A percentile compares a stretch with the other conserved stretches of the same genome.
phyloP scores from a whole-genome alignment of 2,329 filamentous ascomycete species.

The Fusarium scirpi region DNA sequence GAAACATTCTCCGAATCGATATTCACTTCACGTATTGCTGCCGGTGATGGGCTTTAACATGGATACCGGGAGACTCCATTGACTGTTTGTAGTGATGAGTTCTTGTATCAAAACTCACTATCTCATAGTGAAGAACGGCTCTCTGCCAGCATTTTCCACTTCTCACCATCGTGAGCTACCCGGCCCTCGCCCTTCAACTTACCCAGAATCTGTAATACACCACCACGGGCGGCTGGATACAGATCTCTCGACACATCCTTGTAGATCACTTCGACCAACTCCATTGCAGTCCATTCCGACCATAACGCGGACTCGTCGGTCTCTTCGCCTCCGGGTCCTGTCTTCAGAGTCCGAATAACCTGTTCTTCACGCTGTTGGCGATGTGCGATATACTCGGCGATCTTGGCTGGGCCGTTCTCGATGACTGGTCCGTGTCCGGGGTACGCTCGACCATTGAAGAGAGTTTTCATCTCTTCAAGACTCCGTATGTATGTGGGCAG shows the following conservation, averaged over 20 bases:
- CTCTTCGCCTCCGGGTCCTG: slow-evolving; percentile 50
- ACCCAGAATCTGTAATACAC: slow-evolving; percentile 80
- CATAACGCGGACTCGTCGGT: slow-evolving; percentile 40
- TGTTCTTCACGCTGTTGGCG: slow-evolving; percentile 83
- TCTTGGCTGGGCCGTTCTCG: slow-evolving; percentile 75
- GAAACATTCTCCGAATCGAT: neutral
- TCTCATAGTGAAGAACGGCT: slow-evolving; percentile 43
- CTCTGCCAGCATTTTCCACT: slow-evolving; percentile 46
- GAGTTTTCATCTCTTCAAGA: slow-evolving; percentile 74
- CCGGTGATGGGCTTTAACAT: neutral
- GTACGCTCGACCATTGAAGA: slow-evolving; percentile 79
- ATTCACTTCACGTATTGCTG: neutral
- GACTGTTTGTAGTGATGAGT: neutral
- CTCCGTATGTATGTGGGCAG: slow-evolving; percentile 75
- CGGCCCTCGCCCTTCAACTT: slow-evolving; percentile 83
- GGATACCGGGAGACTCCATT: neutral
- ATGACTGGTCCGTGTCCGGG: slow-evolving; percentile 89
- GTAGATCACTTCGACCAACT: slow-evolving; percentile 91
- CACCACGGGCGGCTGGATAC: slow-evolving; percentile 79
- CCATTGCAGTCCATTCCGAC: slow-evolving; percentile 75
- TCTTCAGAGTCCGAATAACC: slow-evolving; percentile 71
- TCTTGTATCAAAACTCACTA: neutral
- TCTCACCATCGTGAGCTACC: slow-evolving; percentile 58
- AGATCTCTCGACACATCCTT: slow-evolving; percentile 80
- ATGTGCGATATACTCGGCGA: slow-evolving; percentile 86